Evolutionary conservation across 2,329 filamentous ascomycete genomes (phyloP).

Genomic region (Aspergillus quadrilineatus): DNA sequence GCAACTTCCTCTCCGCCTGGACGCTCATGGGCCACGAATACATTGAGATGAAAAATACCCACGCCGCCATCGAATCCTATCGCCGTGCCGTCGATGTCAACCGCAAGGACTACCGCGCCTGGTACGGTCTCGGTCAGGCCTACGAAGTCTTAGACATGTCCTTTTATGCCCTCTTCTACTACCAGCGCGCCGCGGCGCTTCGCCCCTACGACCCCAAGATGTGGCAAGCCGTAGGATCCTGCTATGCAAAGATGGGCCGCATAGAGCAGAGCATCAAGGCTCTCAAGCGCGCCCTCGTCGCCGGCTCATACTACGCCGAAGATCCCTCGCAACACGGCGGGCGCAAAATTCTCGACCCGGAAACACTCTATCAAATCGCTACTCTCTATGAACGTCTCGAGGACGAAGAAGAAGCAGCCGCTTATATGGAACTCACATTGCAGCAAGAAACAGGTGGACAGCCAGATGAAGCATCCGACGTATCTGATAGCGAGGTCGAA

Average conservation of each 20-base stretch:
- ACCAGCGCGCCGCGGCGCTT: constrained; percentile 88
- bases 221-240: constrained; percentile 95
- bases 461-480: constrained; percentile 33
- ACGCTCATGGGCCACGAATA: constrained; percentile 99
- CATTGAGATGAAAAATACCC: constrained; percentile 96
- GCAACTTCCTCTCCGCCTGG: constrained; percentile 91
- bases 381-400: constrained; percentile 79
- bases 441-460: constrained; percentile 79
- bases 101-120: constrained; percentile 91
- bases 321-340: constrained; percentile 25
- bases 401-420: constrained; percentile 75
- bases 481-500: constrained; percentile 34
- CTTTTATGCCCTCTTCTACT: constrained; percentile 95
- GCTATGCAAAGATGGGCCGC: constrained; percentile 84
- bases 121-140: constrained; percentile 95
- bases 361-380: constrained; percentile 87
- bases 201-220: constrained; percentile 97
- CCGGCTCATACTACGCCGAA: constrained; percentile 74
- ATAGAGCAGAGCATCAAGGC: constrained; percentile 91
- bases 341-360: constrained; percentile 75
- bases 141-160: constrained; percentile 99
- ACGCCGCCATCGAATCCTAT: constrained; percentile 96
- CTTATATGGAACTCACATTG: constrained; percentile 94
- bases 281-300: constrained; percentile 85
- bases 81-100: constrained; percentile 94